phyloP scores from a whole-genome alignment of 768 basidiomycete genomes.

The Trametes sanguinea region DNA sequence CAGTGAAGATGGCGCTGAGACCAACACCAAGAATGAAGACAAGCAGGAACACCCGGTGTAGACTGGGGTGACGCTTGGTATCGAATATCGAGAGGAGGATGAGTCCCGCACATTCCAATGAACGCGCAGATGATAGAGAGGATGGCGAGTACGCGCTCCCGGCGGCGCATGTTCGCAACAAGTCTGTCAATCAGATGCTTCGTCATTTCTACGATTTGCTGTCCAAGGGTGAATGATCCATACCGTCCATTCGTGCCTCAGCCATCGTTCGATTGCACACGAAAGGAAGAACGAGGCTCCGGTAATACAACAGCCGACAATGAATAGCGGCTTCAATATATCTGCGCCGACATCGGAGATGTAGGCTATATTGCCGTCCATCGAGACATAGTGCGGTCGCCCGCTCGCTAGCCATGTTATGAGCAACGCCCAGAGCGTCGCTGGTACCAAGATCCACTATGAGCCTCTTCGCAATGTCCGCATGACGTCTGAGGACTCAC shows the following conservation, averaged over 20 bases:
- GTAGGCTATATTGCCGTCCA: slow-evolving; percentile 62
- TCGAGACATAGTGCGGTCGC: slow-evolving; percentile 56
- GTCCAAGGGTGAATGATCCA: background rate
- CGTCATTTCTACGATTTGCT: background rate
- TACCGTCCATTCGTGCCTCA: slow-evolving; percentile 67
- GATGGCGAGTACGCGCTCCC: slow-evolving; percentile 54
- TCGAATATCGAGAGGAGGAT: slow-evolving; percentile 74
- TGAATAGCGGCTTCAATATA: slow-evolving; percentile 73
- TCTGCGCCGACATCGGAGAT: slow-evolving; percentile 80
- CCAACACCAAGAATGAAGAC: slow-evolving; percentile 75
- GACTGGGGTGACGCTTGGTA: slow-evolving; percentile 50
- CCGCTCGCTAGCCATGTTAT: slow-evolving; percentile 73
- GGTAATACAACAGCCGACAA: slow-evolving; percentile 65
- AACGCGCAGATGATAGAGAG: slow-evolving; percentile 64
- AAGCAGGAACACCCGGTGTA: slow-evolving; percentile 64
- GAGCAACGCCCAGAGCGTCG: slow-evolving; percentile 67
- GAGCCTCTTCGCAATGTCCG: background rate
- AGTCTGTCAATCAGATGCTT: slow-evolving; percentile 41
- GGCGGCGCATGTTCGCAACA: slow-evolving; percentile 55
- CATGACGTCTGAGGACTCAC: slow-evolving; percentile 34
- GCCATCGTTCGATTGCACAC: slow-evolving; percentile 59
- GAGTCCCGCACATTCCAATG: slow-evolving; percentile 66
- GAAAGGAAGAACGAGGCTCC: slow-evolving; percentile 61
- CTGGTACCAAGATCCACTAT: slow-evolving; percentile 30
- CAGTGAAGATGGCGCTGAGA: slow-evolving; percentile 72